A percentile compares a stretch with the other conserved stretches of the same genome.
Evolutionary conservation across 768 basidiomycete genomes (phyloP).

Genomic region (Lactarius deliciosus): DNA sequence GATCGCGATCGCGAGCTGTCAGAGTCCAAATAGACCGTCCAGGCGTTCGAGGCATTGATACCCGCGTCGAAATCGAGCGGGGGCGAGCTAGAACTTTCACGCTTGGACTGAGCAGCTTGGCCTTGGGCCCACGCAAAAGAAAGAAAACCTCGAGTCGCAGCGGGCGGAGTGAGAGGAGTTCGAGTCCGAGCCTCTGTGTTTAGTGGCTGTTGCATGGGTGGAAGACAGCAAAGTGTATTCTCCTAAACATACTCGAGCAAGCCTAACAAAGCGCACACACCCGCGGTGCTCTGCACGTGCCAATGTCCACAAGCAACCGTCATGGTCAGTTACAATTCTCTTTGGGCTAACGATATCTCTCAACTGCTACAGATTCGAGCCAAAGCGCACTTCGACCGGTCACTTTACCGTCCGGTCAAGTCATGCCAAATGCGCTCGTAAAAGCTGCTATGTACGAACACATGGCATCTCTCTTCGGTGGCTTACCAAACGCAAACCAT

Average conservation of each 20-base stretch:
- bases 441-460: conserved; percentile 94
- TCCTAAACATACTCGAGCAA: conserved; percentile 4
- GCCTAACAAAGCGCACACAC: background rate
- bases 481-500: conserved; percentile 68
- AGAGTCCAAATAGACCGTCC: conserved; percentile 61
- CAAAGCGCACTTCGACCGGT: conserved; percentile 16
- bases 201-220: conserved; percentile 16
- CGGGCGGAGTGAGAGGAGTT: conserved; percentile 25
- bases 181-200: conserved; percentile 5
- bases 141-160: conserved; percentile 15
- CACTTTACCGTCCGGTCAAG: conserved; percentile 22
- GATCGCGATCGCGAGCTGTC: conserved; percentile 39
- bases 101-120: conserved; percentile 16
- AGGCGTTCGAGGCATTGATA: conserved; percentile 73
- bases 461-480: conserved; percentile 61
- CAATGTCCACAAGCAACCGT: conserved; percentile 7
- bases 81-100: conserved; percentile 9
- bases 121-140: conserved; percentile 25
- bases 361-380: background rate
- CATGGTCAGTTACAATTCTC: conserved; percentile 10
- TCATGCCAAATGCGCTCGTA: conserved; percentile 27
- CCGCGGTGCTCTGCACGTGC: conserved; percentile 15
- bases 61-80: conserved; percentile 65
- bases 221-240: background rate
- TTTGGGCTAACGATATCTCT: background rate